phyloP scores from a whole-genome alignment of 371 early-diverging fungal species.

The Mycotypha africana region DNA sequence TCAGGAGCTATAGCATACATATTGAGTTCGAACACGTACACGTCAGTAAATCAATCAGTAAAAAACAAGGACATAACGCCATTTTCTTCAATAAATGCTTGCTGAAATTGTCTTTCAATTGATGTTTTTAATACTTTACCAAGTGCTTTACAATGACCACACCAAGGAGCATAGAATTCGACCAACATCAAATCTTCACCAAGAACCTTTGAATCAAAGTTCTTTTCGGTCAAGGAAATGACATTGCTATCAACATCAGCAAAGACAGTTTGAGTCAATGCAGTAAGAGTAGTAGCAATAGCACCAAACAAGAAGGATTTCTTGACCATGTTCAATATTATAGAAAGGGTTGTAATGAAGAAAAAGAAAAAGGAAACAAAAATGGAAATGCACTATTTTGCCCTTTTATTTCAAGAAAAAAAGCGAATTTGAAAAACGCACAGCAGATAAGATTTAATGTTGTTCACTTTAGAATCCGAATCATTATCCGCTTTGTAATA shows the following conservation, averaged over 20 bases:
- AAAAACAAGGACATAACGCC: too few species aligned
- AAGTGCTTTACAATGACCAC: constrained; percentile 90
- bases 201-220: constrained; percentile 58
- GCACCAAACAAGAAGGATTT: constrained; percentile 35
- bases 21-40: not conserved
- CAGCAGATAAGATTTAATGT: too few species aligned
- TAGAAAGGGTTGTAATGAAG: too few species aligned
- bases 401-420: too few species aligned
- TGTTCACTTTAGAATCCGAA: too few species aligned
- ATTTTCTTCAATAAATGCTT: too few species aligned
- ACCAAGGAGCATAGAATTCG: constrained; percentile 96
- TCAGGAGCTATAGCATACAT: constrained; percentile 66
- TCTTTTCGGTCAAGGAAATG: constrained; percentile 59
- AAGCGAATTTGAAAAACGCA: too few species aligned
- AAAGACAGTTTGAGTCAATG: constrained; percentile 31
- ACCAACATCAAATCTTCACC: constrained; percentile 75
- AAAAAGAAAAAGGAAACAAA: too few species aligned
- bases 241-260: constrained; percentile 63
- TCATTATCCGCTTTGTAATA: too few species aligned
- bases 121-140: constrained; percentile 33
- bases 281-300: constrained; percentile 34
- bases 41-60: too few species aligned
- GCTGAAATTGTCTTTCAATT: too few species aligned
- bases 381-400: too few species aligned
- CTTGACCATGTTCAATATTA: constrained; percentile 40